Conservation (phyloP, 805 yeast genomes). For the Wickerhamomyces rabaulensis region DNA sequence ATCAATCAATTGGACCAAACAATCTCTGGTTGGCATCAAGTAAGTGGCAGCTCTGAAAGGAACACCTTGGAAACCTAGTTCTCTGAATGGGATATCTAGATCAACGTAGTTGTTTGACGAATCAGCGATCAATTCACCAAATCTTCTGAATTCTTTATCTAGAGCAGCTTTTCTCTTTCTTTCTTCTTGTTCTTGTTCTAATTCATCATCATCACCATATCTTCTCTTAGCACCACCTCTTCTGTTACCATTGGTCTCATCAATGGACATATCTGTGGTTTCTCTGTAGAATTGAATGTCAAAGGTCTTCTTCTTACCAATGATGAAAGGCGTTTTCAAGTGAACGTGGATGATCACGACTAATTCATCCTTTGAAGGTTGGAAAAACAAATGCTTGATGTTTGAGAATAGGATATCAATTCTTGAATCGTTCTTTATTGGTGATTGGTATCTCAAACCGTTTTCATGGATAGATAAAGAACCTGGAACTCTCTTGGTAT, state of each 20-base stretch:
- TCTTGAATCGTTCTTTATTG: constrained; percentile 76
- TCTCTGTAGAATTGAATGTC: constrained; percentile 96
- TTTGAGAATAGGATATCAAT: constrained; percentile 87
- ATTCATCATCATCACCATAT: constrained; percentile 97
- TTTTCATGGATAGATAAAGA: constrained; percentile 87
- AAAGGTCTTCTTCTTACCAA: constrained; percentile 92
- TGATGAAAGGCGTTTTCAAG: constrained; percentile 86
- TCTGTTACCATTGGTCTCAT: constrained; percentile 94
- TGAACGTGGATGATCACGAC: constrained; percentile 91
- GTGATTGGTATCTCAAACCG: constrained; percentile 90
- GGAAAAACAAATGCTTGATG: constrained; percentile 90
- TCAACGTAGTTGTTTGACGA: constrained; percentile 80
- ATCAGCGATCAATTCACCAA: constrained; percentile 88
- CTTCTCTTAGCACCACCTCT: constrained; percentile 62
- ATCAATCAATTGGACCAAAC: constrained; percentile 88
- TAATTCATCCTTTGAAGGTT: constrained; percentile 92
- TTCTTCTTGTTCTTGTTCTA: constrained; percentile 98
- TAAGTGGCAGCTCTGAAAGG: constrained; percentile 91
- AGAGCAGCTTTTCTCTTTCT: constrained; percentile 84
- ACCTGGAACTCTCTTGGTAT: constrained; percentile 93
- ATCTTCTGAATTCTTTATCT: constrained; percentile 85
- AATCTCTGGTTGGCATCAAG: constrained; percentile 96
- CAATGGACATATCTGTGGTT: constrained; percentile 93
- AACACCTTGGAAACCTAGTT: constrained; percentile 95
- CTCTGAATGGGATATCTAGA: constrained; percentile 92